Evolutionary conservation across 78 protist genomes (phyloP).

Genomic region (Dictyostelium brefeldianum): DNA sequence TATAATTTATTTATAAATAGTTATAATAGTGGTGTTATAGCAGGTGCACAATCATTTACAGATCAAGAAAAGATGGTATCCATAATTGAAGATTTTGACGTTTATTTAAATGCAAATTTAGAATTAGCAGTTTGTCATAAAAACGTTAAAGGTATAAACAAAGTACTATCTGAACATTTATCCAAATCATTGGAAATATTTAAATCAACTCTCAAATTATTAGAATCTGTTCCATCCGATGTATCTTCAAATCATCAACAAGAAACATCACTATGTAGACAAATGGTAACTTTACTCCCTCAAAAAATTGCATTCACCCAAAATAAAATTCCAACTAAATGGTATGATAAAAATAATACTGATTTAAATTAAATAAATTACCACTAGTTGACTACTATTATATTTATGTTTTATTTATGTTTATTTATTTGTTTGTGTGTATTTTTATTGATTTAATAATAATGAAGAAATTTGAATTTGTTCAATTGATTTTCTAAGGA

Average conservation of each 20-base stretch:
- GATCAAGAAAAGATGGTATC: slow-evolving; percentile 7
- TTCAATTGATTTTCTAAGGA: neutral
- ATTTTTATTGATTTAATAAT: neutral
- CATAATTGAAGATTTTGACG: slow-evolving; percentile 13
- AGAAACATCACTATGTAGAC: neutral
- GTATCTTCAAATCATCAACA: neutral
- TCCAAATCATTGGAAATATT: neutral
- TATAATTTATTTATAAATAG: neutral
- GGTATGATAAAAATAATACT: neutral
- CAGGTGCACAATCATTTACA: neutral
- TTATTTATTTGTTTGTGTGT: no score
- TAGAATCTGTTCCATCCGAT: neutral
- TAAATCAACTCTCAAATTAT: neutral
- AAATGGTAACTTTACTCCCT: slow-evolving; percentile 15
- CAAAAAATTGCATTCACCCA: slow-evolving; percentile 4
- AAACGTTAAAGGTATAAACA: slow-evolving; percentile 46
- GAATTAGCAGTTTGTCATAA: slow-evolving; percentile 14
- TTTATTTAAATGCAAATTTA: neutral
- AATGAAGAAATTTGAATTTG: slow-evolving; percentile 3
- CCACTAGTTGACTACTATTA: no score
- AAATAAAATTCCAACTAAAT: neutral
- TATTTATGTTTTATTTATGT: no score
- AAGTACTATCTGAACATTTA: slow-evolving; percentile 6
- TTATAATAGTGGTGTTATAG: neutral
- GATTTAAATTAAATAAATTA: no score